phyloP scores from a whole-genome alignment of 345 rosid genomes.

The Eutrema japonicum region DNA sequence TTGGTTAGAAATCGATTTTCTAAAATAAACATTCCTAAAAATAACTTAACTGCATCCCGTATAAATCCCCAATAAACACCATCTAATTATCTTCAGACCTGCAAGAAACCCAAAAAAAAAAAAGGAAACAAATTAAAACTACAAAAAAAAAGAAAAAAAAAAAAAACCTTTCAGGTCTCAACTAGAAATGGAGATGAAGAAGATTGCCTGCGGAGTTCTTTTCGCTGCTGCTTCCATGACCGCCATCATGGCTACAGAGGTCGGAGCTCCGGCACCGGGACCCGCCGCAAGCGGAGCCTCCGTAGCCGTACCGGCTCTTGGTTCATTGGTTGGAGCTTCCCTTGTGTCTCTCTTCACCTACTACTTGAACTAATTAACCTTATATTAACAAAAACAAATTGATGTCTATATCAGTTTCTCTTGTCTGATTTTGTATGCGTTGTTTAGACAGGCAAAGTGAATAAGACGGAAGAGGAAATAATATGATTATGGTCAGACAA shows the following conservation, averaged over 20 bases:
- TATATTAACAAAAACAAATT: neutral
- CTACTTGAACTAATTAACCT: constrained; percentile 54
- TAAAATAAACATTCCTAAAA: constrained; percentile 20
- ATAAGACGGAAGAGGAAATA: constrained; percentile 29
- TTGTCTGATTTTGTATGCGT: constrained; percentile 34
- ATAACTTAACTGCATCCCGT: constrained; percentile 9
- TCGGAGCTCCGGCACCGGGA: constrained; percentile 48
- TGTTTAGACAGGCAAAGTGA: constrained; percentile 29
- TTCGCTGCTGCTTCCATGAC: constrained; percentile 62
- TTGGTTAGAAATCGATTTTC: neutral
- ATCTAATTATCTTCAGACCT: constrained; percentile 40
- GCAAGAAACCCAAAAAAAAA: constrained; percentile 12
- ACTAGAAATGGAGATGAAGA: constrained; percentile 70
- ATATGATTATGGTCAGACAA: constrained; percentile 30
- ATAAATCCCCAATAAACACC: constrained; percentile 13
- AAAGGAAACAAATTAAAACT: constrained; percentile 11
- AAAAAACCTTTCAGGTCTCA: constrained; percentile 39
- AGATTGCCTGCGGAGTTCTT: constrained; percentile 61
- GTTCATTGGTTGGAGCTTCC: constrained; percentile 67
- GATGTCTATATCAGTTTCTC: constrained; percentile 8
- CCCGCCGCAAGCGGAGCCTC: constrained; percentile 49
- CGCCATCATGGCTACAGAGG: constrained; percentile 55
- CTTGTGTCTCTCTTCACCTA: constrained; percentile 64
- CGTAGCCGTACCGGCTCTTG: constrained; percentile 57
- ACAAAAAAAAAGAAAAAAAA: neutral